phyloP scores from a whole-genome alignment of 1,284 basidiomycete genomes.

The Malassezia dermatis region DNA sequence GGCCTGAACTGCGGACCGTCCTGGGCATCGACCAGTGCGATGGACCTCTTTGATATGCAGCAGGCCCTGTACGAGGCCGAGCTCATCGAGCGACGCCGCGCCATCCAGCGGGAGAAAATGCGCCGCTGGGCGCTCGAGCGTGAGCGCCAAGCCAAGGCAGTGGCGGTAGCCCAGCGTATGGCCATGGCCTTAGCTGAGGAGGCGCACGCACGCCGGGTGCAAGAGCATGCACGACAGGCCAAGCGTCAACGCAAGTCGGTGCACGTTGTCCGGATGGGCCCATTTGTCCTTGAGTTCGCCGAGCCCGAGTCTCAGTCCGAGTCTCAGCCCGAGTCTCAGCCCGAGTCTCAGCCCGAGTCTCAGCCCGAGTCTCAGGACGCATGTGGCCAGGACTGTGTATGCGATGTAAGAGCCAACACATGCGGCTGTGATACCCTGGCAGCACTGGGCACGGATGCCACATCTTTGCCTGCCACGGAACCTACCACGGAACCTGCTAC shows the following conservation, averaged over 20 bases:
- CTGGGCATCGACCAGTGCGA: not conserved
- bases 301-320: not conserved
- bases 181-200: not conserved
- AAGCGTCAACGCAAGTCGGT: not conserved
- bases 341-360: not conserved
- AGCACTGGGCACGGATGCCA: not conserved
- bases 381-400: not conserved
- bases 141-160: not conserved
- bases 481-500: not conserved
- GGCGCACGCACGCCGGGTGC: not conserved
- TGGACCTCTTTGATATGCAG: constrained; percentile 3
- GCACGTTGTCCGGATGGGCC: not conserved
- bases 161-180: not conserved
- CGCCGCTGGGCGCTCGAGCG: not conserved
- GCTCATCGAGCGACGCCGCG: not conserved
- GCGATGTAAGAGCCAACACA: not conserved
- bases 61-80: not conserved
- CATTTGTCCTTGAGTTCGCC: not conserved
- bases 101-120: not conserved
- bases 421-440: not conserved
- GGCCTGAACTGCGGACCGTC: not conserved
- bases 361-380: not conserved
- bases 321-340: not conserved
- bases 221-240: not conserved
- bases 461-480: no score